Base-by-base conservation (phyloP, 306 rosid genomes). In the Trichosanthes cucumerina region DNA sequence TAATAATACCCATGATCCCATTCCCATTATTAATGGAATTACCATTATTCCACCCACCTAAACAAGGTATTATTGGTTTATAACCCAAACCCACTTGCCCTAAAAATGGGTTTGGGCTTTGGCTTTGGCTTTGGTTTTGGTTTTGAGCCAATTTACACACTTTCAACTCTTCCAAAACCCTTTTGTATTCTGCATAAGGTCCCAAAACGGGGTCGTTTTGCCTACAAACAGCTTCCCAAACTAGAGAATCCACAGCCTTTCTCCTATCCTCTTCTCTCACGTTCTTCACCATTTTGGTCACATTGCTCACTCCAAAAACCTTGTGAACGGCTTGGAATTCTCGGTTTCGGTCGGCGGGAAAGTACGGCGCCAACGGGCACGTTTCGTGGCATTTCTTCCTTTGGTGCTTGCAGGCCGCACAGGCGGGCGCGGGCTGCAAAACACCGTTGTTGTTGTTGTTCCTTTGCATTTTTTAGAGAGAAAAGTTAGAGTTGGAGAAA, bases 341-440 rank as follows among this genome's bases (percentile, higher is more conserved):
- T 0, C 80, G 73, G 34, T 9, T 88, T 66, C 76, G 83, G 7
- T 57, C 87, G 0, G 96, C 87, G 0, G 97, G 95, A 78, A 94
- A 94, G 54, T 89, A 88, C 0, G 96, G 91, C 0, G 94, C 96
- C 79, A 94, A 75, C 14, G 75, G 38, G 38, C 97, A 94, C 1
- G 77, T 81, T 46, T 83, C 87, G 14, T 78, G 82, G 80, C 98
- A 92, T 75, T 85, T 94, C 79, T 94, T 92, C 57, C 98, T 87
- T 47, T 94, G 96, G 46, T 94, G 96, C 72, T 92, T 92, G 85
- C 96, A 94, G 38, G 97, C 92, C 18, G 98, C 93, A 21, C 97
- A 92, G 9, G 97, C 98, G 16, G 85, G 81, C 53, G 86, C 84
- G 23, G 84, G 33, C 19, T 85, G 86, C 59, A 79, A n/a, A 26